Evolutionary conservation across 1,139 yeast species (phyloP).

Genomic region (Arxiozyma bovina): DNA sequence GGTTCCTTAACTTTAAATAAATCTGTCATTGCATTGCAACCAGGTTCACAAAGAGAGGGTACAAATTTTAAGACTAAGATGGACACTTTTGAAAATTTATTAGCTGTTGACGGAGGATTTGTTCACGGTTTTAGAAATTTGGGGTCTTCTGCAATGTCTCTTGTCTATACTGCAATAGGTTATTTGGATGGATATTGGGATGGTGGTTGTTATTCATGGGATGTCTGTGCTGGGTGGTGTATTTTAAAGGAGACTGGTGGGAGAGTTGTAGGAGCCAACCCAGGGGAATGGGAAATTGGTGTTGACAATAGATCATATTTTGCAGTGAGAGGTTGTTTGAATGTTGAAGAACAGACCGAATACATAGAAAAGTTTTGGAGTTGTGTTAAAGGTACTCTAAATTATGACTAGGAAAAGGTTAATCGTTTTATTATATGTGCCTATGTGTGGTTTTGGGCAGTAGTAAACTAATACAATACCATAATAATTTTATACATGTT

Average conservation of each 20-base stretch:
- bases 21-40: conserved; percentile 49
- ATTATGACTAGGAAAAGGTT: conserved; percentile 25
- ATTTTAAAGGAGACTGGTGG: conserved; percentile 54
- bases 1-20: conserved; percentile 38
- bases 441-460: background rate
- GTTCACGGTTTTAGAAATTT: conserved; percentile 50
- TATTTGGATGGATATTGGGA: conserved; percentile 53
- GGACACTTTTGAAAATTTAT: conserved; percentile 39
- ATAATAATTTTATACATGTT: too few species aligned
- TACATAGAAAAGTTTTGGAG: conserved; percentile 44
- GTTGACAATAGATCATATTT: conserved; percentile 45
- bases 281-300: conserved; percentile 39
- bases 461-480: background rate
- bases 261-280: conserved; percentile 43
- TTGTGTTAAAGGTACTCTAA: conserved; percentile 38
- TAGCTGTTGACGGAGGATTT: conserved; percentile 41
- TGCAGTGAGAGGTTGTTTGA: conserved; percentile 44
- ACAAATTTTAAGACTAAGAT: conserved; percentile 41
- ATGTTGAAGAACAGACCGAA: conserved; percentile 33
- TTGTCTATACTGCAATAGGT: conserved; percentile 49
- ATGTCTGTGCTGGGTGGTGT: conserved; percentile 59
- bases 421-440: background rate
- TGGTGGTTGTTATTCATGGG: conserved; percentile 59
- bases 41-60: conserved; percentile 52
- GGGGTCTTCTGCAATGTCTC: conserved; percentile 54